These are phyloP conservation scores for Diaporthe sp. DNA, from an alignment of 2,329 filamentous ascomycete genomes.

Conservation along the genomic window DNA sequence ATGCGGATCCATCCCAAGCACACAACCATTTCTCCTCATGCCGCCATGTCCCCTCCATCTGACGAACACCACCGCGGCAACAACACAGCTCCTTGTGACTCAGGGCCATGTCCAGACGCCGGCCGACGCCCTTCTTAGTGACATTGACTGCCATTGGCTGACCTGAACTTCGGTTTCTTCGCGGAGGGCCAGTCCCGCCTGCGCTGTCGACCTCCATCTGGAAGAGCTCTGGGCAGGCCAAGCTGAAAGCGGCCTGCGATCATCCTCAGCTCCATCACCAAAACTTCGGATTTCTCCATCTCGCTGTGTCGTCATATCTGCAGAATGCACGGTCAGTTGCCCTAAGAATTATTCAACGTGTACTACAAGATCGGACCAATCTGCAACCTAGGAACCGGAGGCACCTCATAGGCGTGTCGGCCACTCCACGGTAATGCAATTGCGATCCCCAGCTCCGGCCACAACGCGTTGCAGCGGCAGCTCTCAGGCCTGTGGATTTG, in stretches of 20 bases:
- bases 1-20: constrained; percentile 1
- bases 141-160: neutral
- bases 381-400: neutral
- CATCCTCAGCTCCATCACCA: neutral
- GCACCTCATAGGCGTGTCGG: neutral
- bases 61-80: constrained; percentile 1
- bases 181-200: no score
- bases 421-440: neutral
- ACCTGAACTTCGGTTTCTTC: no score
- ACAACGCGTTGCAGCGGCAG: no score
- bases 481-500: neutral
- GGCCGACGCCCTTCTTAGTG: neutral
- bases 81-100: neutral
- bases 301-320: neutral
- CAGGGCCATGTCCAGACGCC: neutral
- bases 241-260: neutral
- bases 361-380: neutral
- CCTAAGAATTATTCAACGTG: neutral
- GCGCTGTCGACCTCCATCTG: neutral
- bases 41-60: constrained; percentile 6
- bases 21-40: neutral
- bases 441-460: neutral
- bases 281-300: neutral
- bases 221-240: neutral
- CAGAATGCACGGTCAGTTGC: neutral